Conservation (phyloP, 2,329 filamentous ascomycete species). For the Thielaviopsis musarum region DNA sequence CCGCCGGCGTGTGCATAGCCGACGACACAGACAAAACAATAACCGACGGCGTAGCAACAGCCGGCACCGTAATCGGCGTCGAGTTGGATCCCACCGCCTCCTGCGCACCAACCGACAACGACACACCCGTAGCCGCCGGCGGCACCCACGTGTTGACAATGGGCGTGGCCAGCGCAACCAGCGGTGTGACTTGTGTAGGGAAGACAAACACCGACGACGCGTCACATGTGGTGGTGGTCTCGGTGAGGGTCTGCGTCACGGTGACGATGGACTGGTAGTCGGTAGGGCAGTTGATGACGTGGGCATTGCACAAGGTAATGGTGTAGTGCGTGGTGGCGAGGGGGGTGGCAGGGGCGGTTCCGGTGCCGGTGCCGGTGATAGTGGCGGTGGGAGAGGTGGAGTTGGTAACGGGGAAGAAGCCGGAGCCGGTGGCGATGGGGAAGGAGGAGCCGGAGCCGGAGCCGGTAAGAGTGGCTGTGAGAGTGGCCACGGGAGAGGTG, state of each 20-base stretch:
- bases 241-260: slow-evolving; percentile 14
- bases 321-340: slow-evolving; percentile 18
- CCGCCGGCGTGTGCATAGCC: neutral
- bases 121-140: neutral
- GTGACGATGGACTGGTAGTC: slow-evolving; percentile 20
- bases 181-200: slow-evolving; percentile 2
- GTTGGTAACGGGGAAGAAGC: neutral
- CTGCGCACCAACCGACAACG: neutral
- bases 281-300: slow-evolving; percentile 24
- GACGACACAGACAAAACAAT: neutral
- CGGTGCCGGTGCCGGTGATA: slow-evolving; percentile 7
- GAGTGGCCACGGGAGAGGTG: no score
- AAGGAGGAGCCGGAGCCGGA: no score
- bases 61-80: neutral
- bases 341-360: slow-evolving; percentile 2
- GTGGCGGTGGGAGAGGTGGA: slow-evolving; percentile 7
- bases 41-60: neutral
- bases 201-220: slow-evolving; percentile 3
- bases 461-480: no score
- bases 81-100: neutral
- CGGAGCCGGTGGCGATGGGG: neutral
- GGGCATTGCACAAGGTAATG: slow-evolving; percentile 22
- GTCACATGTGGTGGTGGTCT: slow-evolving; percentile 3
- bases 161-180: slow-evolving; percentile 2
- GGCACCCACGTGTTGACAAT: slow-evolving; percentile 9